Percentiles rank a stretch among this genome's conserved stretches.
These are phyloP conservation scores for Rhizopus delemar DNA, from an alignment of 371 early-diverging fungal species.

Conservation along the genomic window DNA sequence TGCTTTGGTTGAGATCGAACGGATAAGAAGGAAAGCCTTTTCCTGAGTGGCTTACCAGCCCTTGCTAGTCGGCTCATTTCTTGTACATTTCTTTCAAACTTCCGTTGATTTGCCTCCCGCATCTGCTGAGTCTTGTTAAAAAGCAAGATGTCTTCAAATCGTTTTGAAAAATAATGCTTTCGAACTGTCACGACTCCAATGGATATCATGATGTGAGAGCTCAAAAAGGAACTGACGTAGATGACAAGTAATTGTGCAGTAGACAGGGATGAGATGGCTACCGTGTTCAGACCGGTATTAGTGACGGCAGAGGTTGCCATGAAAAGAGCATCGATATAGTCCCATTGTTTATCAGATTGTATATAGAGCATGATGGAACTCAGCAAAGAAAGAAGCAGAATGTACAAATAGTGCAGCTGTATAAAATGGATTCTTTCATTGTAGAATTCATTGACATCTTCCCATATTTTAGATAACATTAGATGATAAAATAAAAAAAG, in stretches of 20 bases:
- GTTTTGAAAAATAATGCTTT: slow-evolving; percentile 45
- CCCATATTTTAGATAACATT: slow-evolving; percentile 3
- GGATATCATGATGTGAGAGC: slow-evolving; percentile 41
- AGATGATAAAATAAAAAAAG: background rate
- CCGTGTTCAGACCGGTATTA: slow-evolving; percentile 44
- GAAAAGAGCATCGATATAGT: slow-evolving; percentile 47
- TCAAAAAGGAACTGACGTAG: slow-evolving; percentile 33
- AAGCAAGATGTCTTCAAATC: slow-evolving; percentile 48
- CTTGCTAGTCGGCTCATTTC: slow-evolving; percentile 7
- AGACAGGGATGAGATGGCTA: slow-evolving; percentile 33
- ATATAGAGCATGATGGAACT: slow-evolving; percentile 39
- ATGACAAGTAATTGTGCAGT: slow-evolving; percentile 37
- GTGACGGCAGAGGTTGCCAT: slow-evolving; percentile 43
- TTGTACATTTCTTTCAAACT: slow-evolving; percentile 25
- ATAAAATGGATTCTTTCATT: slow-evolving; percentile 42
- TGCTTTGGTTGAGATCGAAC: slow-evolving; percentile 11
- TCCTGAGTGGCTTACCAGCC: slow-evolving; percentile 5
- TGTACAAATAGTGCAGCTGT: slow-evolving; percentile 48
- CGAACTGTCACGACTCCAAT: slow-evolving; percentile 38
- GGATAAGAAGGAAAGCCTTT: slow-evolving; percentile 28
- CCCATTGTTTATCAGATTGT: slow-evolving; percentile 36
- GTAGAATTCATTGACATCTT: slow-evolving; percentile 25
- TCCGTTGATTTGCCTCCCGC: slow-evolving; percentile 34
- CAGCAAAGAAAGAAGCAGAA: slow-evolving; percentile 31
- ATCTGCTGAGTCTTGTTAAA: slow-evolving; percentile 39